A percentile compares a stretch with the other conserved stretches of the same genome.
Conservation (phyloP, 2,329 filamentous ascomycete species). For the Scolecobasidium constrictum region DNA sequence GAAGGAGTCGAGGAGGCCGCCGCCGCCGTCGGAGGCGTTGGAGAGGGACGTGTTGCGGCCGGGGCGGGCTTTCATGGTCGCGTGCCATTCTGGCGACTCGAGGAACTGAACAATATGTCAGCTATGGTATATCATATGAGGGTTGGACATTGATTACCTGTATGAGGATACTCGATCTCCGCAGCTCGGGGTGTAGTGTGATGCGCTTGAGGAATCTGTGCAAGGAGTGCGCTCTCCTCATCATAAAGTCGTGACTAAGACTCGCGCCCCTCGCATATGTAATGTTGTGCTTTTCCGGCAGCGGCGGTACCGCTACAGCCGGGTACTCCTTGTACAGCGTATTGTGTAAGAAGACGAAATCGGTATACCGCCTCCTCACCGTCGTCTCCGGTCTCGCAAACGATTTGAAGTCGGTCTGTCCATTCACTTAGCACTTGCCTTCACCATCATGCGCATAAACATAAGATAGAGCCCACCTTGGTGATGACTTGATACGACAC, state of each 20-base stretch:
- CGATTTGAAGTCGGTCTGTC: conserved; percentile 81
- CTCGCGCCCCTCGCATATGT: conserved; percentile 95
- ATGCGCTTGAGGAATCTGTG: conserved; percentile 83
- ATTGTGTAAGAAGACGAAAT: conserved; percentile 96
- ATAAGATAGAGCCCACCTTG: conserved; percentile 50
- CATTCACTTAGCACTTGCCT: too few species aligned
- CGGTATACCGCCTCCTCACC: conserved; percentile 87
- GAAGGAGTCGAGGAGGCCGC: conserved; percentile 83
- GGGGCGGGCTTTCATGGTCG: conserved; percentile 75
- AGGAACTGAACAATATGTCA: conserved; percentile 56
- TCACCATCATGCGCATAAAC: too few species aligned
- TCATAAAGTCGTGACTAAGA: conserved; percentile 87
- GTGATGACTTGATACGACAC: conserved; percentile 93
- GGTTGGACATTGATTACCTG: conserved; percentile 18
- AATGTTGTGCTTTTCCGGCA: conserved; percentile 99
- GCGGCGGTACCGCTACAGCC: conserved; percentile 81
- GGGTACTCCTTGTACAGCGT: conserved; percentile 79
- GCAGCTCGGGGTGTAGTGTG: conserved; percentile 77
- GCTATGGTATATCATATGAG: not conserved
- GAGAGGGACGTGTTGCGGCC: conserved; percentile 47
- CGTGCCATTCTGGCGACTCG: conserved; percentile 92
- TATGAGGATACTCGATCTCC: conserved; percentile 70
- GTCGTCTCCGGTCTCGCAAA: conserved; percentile 59
- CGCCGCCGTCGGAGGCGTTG: conserved; percentile 22
- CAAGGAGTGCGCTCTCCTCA: conserved; percentile 76